Conservation (phyloP, 805 yeast species). For the Pichia pseudocactophila region DNA sequence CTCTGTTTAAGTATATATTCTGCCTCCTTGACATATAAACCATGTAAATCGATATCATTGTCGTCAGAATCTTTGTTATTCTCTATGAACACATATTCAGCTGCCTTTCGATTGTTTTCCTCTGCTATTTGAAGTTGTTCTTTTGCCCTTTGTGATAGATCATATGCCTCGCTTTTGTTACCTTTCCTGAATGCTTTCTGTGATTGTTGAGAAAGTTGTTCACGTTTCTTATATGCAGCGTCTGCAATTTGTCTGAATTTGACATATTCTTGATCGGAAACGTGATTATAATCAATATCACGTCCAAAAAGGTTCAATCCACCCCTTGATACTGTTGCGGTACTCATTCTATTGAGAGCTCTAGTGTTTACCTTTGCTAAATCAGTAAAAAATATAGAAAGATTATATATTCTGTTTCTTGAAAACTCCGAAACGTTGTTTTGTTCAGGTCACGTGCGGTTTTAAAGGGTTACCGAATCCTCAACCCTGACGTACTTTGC, state of each 20-base stretch:
- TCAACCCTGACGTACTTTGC: neutral
- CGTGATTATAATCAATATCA: constrained; percentile 58
- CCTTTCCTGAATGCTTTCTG: constrained; percentile 73
- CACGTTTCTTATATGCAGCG: constrained; percentile 48
- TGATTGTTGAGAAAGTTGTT: constrained; percentile 52
- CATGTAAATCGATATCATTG: constrained; percentile 90
- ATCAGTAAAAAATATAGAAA: too few species aligned
- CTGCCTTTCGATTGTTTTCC: constrained; percentile 67
- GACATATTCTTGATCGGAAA: constrained; percentile 55
- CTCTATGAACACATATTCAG: constrained; percentile 78
- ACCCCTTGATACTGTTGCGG: neutral
- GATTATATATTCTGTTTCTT: too few species aligned
- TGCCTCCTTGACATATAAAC: constrained; percentile 85
- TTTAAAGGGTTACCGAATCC: too few species aligned
- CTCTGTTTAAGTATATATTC: constrained; percentile 65
- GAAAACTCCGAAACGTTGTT: too few species aligned
- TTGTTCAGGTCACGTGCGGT: too few species aligned
- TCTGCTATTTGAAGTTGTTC: constrained; percentile 54
- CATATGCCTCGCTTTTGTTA: constrained; percentile 63
- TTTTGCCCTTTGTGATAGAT: constrained; percentile 62
- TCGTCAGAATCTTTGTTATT: constrained; percentile 80
- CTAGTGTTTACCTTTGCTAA: too few species aligned
- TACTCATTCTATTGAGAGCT: neutral
- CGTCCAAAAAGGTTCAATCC: neutral
- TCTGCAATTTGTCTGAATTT: constrained; percentile 61